Evolutionary conservation across 306 rosid species (phyloP).

Genomic region (Dicorynia guianensis): DNA sequence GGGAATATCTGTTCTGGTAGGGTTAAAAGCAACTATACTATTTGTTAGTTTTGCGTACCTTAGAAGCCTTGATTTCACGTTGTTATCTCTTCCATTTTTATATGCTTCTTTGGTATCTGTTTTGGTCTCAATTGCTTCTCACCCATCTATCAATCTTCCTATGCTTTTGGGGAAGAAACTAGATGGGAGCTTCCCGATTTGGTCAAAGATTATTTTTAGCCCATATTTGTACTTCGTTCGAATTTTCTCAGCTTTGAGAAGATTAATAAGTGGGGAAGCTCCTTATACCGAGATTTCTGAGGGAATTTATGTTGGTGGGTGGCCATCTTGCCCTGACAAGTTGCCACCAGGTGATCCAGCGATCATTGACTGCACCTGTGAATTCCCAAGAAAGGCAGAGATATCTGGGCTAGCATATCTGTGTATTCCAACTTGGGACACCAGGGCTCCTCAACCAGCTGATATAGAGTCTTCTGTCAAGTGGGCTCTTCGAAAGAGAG

Average conservation of each 20-base stretch:
- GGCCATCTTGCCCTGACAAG: constrained; percentile 77
- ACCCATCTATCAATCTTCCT: constrained; percentile 77
- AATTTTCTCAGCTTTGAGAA: constrained; percentile 63
- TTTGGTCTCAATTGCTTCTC: constrained; percentile 76
- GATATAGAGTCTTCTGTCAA: constrained; percentile 78
- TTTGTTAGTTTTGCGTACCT: constrained; percentile 58
- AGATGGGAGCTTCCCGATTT: constrained; percentile 79
- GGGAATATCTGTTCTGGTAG: constrained; percentile 74
- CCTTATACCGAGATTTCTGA: constrained; percentile 63
- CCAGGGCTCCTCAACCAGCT: constrained; percentile 71
- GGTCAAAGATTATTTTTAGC: constrained; percentile 65
- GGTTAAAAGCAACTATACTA: constrained; percentile 56
- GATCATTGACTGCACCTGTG: constrained; percentile 87
- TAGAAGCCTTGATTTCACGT: constrained; percentile 48
- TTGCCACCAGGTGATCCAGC: constrained; percentile 89
- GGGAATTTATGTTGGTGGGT: constrained; percentile 85
- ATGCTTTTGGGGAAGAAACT: constrained; percentile 69
- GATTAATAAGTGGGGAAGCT: constrained; percentile 66
- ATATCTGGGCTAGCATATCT: constrained; percentile 58
- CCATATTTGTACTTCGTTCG: constrained; percentile 83
- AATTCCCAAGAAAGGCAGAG: constrained; percentile 67
- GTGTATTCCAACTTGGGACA: constrained; percentile 93
- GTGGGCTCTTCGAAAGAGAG: constrained; percentile 81
- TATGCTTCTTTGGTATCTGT: constrained; percentile 66
- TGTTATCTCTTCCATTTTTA: constrained; percentile 68